These are phyloP conservation scores for Barnettozyma pratensis DNA, from an alignment of 805 yeast species.

Conservation along the genomic window DNA sequence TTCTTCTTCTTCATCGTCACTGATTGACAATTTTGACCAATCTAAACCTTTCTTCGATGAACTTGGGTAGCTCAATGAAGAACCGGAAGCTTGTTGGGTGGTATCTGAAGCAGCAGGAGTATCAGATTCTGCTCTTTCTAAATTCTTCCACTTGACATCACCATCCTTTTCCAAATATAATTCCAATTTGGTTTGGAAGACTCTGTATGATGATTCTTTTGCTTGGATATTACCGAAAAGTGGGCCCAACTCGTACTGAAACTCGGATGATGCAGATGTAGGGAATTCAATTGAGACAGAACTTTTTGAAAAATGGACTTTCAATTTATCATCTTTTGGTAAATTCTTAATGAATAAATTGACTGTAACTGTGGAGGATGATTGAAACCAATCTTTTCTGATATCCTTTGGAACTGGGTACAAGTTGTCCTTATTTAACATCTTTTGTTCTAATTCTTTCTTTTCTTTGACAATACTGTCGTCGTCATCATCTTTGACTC, in stretches of 20 bases:
- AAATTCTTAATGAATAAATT: conserved; percentile 69
- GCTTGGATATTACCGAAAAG: conserved; percentile 48
- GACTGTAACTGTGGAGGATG: conserved; percentile 48
- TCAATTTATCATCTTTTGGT: conserved; percentile 40
- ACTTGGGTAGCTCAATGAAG: conserved; percentile 43
- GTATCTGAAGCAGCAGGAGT: conserved; percentile 6
- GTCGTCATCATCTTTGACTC: background rate
- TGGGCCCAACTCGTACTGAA: conserved; percentile 50
- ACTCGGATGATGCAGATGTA: conserved; percentile 46
- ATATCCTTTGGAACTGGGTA: conserved; percentile 28
- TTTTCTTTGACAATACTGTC: conserved; percentile 11
- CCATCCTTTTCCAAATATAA: conserved; percentile 47
- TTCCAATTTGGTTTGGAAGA: conserved; percentile 75
- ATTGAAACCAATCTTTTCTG: conserved; percentile 73
- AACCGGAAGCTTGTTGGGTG: background rate
- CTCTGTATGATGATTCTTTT: conserved; percentile 37
- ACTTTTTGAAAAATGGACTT: conserved; percentile 33
- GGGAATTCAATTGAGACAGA: conserved; percentile 43
- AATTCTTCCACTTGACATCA: conserved; percentile 46
- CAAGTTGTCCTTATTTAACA: conserved; percentile 20
- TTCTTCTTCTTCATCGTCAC: conserved; percentile 40
- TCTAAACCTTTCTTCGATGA: conserved; percentile 59
- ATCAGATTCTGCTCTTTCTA: conserved; percentile 27
- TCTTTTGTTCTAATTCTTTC: conserved; percentile 19
- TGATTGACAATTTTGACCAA: conserved; percentile 59